Evolutionary conservation across 768 basidiomycete species (phyloP), one percentile per base, ranked within the genome.

Genomic region (Psilocybe sp.): DNA sequence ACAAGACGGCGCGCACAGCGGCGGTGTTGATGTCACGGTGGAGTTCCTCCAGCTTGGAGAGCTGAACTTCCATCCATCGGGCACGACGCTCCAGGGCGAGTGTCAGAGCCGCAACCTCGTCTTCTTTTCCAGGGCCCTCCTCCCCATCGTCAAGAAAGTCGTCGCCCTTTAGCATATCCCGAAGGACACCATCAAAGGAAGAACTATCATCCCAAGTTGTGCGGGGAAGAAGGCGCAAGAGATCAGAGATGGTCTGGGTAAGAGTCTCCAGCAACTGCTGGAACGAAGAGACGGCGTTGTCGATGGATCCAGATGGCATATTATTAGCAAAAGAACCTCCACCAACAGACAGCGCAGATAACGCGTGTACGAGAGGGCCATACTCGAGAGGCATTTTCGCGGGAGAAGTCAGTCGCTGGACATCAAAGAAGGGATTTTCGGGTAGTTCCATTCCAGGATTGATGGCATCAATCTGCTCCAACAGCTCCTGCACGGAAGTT

Each of bases 141-240:
- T 87, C 79, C 2, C 77, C 77, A 54, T 90, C 89, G 49, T 91
- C 90, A 33, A 91, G 73, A 61, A 90, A 88, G 63, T 92, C 91
- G 53, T 92, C 89, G 6, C 89, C 89, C 63, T 87, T 91, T 37
- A 92, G 77, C 88, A 92, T 92, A 54, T 93, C 91, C 44, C 87
- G 80, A 16, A 92, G 70, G 16, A 91, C 88, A 33, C 89, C 87
- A 57, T 92, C 89, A 57, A 92, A 92, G 9, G 89, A 92, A 0
- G 91, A 91, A 54, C 87, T 90, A 59, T 92, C 90, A 51, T 91
- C 88, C 91, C 89, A 92, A 1, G 90, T 92, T 9, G 88, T 90
- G 12, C 89, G 85, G 14, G 91, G 92, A 51, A 94, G 82, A 31
- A 93, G 78, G 6, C 89, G 85, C 36, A 94, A 72, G 23, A 94